phyloP scores from a whole-genome alignment of 2,329 filamentous ascomycete genomes.

The Epicoccum nigrum region DNA sequence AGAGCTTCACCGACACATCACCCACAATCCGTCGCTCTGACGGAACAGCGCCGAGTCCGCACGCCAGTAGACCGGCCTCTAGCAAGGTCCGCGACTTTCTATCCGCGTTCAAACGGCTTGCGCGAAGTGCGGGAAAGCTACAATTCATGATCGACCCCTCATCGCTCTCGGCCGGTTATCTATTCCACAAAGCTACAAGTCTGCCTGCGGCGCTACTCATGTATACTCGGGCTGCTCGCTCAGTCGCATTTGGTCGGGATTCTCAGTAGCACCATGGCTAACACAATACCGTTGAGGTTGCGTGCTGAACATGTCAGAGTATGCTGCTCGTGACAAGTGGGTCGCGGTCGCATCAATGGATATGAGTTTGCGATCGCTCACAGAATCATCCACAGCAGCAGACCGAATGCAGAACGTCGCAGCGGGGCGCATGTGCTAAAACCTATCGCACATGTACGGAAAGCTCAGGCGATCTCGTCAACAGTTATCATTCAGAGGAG shows the following conservation, averaged over 20 bases:
- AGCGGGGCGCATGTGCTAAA: constrained; percentile 10
- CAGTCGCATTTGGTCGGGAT: constrained; percentile 36
- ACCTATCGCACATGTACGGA: constrained; percentile 5
- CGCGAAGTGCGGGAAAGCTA: constrained; percentile 37
- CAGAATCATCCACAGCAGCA: constrained; percentile 19
- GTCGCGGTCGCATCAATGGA: constrained; percentile 8
- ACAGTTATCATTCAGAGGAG: constrained; percentile 10
- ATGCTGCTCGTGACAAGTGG: constrained; percentile 14
- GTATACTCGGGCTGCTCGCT: constrained; percentile 34
- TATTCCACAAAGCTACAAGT: constrained; percentile 31
- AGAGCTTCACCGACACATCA: constrained; percentile 41
- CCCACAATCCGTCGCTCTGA: constrained; percentile 33
- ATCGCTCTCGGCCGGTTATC: constrained; percentile 35
- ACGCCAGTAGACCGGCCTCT: constrained; percentile 22
- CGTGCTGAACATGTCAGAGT: constrained; percentile 2
- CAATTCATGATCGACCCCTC: constrained; percentile 35
- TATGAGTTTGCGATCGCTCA: constrained; percentile 10
- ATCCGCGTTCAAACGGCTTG: constrained; percentile 27
- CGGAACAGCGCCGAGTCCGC: constrained; percentile 24
- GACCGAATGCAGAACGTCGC: constrained; percentile 4
- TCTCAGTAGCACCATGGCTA: constrained; percentile 4
- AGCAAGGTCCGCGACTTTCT: constrained; percentile 28
- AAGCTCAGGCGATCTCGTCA: constrained; percentile 13
- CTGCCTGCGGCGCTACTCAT: constrained; percentile 39
- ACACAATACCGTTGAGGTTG: background rate